phyloP scores from a whole-genome alignment of 371 early-diverging fungal genomes.

The Thermomucor indicae-seudaticae region DNA sequence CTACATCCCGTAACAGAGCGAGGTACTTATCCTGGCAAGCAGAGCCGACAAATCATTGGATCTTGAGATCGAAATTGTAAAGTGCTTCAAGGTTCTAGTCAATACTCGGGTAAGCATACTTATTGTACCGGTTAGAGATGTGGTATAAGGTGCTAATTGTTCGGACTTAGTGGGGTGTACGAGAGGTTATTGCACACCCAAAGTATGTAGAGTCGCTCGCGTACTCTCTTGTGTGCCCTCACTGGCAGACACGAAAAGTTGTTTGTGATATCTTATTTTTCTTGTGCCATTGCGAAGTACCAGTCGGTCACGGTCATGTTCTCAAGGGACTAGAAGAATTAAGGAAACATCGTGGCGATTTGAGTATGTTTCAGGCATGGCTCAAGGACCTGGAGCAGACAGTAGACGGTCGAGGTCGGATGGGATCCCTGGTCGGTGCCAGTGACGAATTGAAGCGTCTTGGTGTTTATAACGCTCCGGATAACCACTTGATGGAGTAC shows the following conservation, averaged over 20 bases:
- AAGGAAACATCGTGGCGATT: conserved; percentile 40
- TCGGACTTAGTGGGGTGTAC: conserved; percentile 56
- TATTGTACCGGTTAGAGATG: neutral
- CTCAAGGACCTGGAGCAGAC: conserved; percentile 62
- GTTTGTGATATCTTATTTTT: conserved; percentile 69
- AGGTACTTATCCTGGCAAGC: conserved; percentile 23
- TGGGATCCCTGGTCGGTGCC: conserved; percentile 69
- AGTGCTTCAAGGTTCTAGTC: conserved; percentile 64
- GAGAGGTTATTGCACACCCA: conserved; percentile 60
- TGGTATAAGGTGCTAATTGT: neutral
- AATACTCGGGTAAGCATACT: conserved; percentile 46
- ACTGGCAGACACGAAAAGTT: conserved; percentile 61
- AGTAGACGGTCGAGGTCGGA: conserved; percentile 68
- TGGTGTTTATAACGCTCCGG: conserved; percentile 51
- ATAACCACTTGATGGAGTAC: conserved; percentile 63
- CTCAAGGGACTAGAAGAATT: conserved; percentile 43
- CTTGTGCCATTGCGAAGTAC: conserved; percentile 66
- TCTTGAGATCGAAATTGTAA: conserved; percentile 68
- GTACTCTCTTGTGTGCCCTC: conserved; percentile 68
- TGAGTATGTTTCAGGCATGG: conserved; percentile 68
- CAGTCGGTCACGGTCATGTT: conserved; percentile 64
- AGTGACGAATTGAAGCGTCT: conserved; percentile 59
- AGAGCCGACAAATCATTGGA: conserved; percentile 45
- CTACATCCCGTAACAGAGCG: conserved; percentile 37
- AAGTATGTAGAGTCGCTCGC: conserved; percentile 56